Conservation (phyloP, 2,329 filamentous ascomycete species). For the Parascedosporium putredinis region DNA sequence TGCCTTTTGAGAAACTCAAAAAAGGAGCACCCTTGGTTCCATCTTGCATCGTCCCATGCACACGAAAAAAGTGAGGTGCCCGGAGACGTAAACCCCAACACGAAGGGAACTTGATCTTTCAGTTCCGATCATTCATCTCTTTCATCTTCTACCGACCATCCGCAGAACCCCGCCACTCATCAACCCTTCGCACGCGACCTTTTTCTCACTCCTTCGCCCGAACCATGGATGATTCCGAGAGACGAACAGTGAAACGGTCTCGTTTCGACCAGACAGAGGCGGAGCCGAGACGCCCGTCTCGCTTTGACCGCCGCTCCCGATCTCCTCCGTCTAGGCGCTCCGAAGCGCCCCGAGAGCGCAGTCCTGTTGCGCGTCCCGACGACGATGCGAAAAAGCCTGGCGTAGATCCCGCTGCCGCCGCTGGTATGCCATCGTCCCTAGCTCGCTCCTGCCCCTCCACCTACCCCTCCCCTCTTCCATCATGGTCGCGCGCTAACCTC, state of each 20-base stretch:
- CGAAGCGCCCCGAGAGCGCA: conserved; percentile 68
- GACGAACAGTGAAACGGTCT: conserved; percentile 66
- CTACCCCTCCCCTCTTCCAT: neutral
- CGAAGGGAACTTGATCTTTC: too few species aligned
- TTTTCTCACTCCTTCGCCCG: conserved; percentile 4
- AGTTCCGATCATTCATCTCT: too few species aligned
- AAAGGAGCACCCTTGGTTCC: too few species aligned
- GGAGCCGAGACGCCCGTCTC: conserved; percentile 63
- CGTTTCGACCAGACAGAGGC: conserved; percentile 90
- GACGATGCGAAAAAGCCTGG: conserved; percentile 37
- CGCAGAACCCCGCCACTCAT: too few species aligned
- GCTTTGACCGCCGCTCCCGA: conserved; percentile 86
- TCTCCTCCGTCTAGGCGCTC: conserved; percentile 61
- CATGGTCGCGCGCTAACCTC: neutral
- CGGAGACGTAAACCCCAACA: too few species aligned
- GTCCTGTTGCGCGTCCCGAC: conserved; percentile 46
- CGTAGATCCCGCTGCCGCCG: conserved; percentile 64
- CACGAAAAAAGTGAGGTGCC: too few species aligned
- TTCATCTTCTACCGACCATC: too few species aligned
- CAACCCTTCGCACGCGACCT: too few species aligned
- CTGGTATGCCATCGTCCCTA: too few species aligned
- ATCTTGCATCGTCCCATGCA: too few species aligned
- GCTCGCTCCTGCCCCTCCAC: too few species aligned
- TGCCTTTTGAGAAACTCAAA: too few species aligned
- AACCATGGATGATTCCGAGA: conserved; percentile 64